These are phyloP conservation scores for Coemansia sp. DNA, from an alignment of 371 early-diverging fungal species.

Conservation along the genomic window DNA sequence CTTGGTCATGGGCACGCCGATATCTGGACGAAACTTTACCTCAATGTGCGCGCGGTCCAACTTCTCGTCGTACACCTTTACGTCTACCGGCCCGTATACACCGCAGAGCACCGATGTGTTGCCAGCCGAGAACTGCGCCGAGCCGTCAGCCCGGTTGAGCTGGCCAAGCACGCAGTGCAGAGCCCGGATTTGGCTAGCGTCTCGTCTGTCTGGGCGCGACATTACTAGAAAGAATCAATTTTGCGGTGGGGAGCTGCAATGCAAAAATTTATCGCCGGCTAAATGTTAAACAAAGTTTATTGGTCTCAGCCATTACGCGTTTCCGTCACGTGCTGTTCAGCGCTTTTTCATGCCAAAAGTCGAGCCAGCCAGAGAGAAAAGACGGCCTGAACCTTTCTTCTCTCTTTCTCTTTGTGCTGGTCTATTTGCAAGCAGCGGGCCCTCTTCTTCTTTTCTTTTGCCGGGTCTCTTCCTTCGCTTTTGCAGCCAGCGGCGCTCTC, in stretches of 20 bases:
- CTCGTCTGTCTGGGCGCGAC: slow-evolving; percentile 46
- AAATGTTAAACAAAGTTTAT: background rate
- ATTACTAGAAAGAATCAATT: background rate
- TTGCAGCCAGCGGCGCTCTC: too few relatives aligned
- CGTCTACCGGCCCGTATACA: slow-evolving; percentile 87
- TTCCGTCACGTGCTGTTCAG: background rate
- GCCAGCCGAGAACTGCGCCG: slow-evolving; percentile 78
- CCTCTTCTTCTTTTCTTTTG: too few relatives aligned
- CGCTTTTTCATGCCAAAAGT: too few relatives aligned
- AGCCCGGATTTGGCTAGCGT: slow-evolving; percentile 53
- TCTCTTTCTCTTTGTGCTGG: background rate
- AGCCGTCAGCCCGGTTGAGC: slow-evolving; percentile 74
- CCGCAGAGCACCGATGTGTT: slow-evolving; percentile 75
- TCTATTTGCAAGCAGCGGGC: too few relatives aligned
- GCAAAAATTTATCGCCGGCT: too few relatives aligned
- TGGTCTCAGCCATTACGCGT: background rate
- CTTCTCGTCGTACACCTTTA: slow-evolving; percentile 79
- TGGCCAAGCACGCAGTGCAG: slow-evolving; percentile 59
- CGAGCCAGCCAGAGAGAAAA: too few relatives aligned
- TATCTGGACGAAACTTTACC: slow-evolving; percentile 71
- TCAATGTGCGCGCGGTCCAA: slow-evolving; percentile 83
- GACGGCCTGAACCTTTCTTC: background rate
- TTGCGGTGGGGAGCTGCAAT: too few relatives aligned
- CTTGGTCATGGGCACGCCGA: slow-evolving; percentile 63
- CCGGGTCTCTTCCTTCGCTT: too few relatives aligned